These are phyloP conservation scores for Erigeron philadelphicus DNA, from an alignment of 140 eudicot genomes.

Conservation along the genomic window DNA sequence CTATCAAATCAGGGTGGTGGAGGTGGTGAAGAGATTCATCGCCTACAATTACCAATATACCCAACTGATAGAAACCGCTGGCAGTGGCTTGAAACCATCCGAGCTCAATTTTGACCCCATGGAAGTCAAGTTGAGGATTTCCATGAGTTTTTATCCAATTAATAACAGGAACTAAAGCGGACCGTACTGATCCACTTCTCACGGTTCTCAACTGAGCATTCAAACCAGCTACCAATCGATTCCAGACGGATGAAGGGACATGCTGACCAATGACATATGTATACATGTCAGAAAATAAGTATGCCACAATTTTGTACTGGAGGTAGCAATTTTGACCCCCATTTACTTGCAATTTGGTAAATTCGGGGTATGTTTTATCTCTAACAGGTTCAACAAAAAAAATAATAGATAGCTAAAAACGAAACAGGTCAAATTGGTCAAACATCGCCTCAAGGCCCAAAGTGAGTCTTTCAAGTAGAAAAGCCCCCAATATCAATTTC, in stretches of 20 bases:
- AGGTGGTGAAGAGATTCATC: constrained; percentile 43
- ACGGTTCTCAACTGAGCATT: constrained; percentile 85
- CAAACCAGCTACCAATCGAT: constrained; percentile 83
- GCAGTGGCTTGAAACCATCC: constrained; percentile 96
- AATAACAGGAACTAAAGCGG: constrained; percentile 62
- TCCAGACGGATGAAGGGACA: constrained; percentile 85
- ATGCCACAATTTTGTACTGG: constrained; percentile 7
- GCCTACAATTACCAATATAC: constrained; percentile 66
- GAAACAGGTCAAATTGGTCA: not conserved
- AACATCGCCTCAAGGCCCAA: not conserved
- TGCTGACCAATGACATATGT: constrained; percentile 45
- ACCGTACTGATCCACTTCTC: constrained; percentile 65
- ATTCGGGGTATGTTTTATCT: not conserved
- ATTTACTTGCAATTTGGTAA: constrained; percentile 2
- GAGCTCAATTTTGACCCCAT: constrained; percentile 71
- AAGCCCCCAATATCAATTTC: not conserved
- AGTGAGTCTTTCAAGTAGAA: not conserved
- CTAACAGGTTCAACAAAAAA: not conserved
- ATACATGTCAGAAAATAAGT: constrained; percentile 19
- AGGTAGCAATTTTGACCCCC: not conserved
- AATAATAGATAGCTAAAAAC: not conserved
- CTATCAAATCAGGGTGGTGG: constrained; percentile 40
- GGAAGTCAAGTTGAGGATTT: constrained; percentile 90
- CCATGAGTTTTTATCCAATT: constrained; percentile 78
- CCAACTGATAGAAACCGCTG: constrained; percentile 80